Evolutionary conservation across 2,329 filamentous ascomycete species (phyloP).

Genomic region (Fusarium poae): DNA sequence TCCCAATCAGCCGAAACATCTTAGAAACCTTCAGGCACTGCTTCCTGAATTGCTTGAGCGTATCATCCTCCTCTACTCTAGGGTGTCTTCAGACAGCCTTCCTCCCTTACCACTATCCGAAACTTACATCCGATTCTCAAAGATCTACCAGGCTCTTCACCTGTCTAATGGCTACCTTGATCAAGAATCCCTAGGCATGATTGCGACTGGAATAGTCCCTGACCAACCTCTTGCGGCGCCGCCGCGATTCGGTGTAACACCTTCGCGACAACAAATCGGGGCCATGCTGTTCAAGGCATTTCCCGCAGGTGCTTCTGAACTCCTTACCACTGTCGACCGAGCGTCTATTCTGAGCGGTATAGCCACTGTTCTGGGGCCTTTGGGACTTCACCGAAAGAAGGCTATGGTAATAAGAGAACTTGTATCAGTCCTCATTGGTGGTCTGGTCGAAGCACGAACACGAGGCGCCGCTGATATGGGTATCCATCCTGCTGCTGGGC

Average conservation of each 20-base stretch:
- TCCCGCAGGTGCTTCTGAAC: slow-evolving; percentile 74
- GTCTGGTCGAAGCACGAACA: slow-evolving; percentile 90
- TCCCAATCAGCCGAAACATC: slow-evolving; percentile 63
- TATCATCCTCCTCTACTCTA: slow-evolving; percentile 79
- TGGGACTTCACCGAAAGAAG: slow-evolving; percentile 90
- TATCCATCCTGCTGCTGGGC: slow-evolving; percentile 90
- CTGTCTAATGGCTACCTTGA: slow-evolving; percentile 73
- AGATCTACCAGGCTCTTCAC: slow-evolving; percentile 76
- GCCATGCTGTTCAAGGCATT: slow-evolving; percentile 76
- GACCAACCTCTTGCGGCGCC: slow-evolving; percentile 64
- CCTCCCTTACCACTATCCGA: slow-evolving; percentile 80
- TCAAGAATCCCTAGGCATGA: slow-evolving; percentile 70
- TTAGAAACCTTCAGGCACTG: slow-evolving; percentile 67
- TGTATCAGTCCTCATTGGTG: slow-evolving; percentile 83
- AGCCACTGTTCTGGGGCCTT: slow-evolving; percentile 81
- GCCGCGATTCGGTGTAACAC: slow-evolving; percentile 68
- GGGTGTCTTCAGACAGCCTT: slow-evolving; percentile 77
- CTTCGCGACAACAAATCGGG: slow-evolving; percentile 73
- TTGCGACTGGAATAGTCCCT: slow-evolving; percentile 72
- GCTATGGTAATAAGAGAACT: slow-evolving; percentile 90
- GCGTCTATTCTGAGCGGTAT: slow-evolving; percentile 87
- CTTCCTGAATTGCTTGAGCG: slow-evolving; percentile 81
- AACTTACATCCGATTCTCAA: slow-evolving; percentile 78
- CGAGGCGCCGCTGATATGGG: slow-evolving; percentile 95
- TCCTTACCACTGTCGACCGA: slow-evolving; percentile 79